These are phyloP conservation scores for Rhytidhysteron rufulum DNA, from an alignment of 2,329 filamentous ascomycete species.

Conservation along the genomic window DNA sequence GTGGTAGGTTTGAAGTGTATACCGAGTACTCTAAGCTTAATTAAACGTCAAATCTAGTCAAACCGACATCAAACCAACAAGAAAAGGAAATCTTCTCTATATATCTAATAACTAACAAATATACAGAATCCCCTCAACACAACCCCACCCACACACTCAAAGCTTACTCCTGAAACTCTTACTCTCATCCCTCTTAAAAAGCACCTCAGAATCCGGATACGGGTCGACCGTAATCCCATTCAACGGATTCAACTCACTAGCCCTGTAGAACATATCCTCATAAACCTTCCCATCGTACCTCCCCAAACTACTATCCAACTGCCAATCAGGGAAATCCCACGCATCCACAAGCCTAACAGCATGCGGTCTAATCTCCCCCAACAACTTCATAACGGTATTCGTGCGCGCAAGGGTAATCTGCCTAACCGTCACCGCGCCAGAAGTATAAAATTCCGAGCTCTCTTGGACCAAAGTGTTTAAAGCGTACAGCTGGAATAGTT, in stretches of 20 bases:
- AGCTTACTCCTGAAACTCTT: constrained; percentile 48
- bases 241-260: constrained; percentile 68
- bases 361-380: constrained; percentile 70
- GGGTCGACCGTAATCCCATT: constrained; percentile 70
- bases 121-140: too few species aligned
- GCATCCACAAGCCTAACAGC: constrained; percentile 68
- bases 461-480: constrained; percentile 66
- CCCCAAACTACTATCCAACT: constrained; percentile 68
- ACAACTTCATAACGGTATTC: constrained; percentile 64
- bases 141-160: too few species aligned
- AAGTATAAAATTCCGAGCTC: constrained; percentile 69
- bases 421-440: constrained; percentile 63
- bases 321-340: constrained; percentile 76
- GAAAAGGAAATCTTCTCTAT: too few species aligned
- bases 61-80: too few species aligned
- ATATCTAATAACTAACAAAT: too few species aligned
- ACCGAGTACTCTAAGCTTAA: too few species aligned
- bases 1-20: too few species aligned
- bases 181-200: constrained; percentile 59
- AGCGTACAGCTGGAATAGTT: constrained; percentile 63
- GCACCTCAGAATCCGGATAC: constrained; percentile 59
- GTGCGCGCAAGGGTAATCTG: constrained; percentile 69
- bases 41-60: too few species aligned
- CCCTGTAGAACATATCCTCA: constrained; percentile 70
- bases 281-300: constrained; percentile 72